Percentiles rank a stretch among this genome's conserved stretches.
phyloP scores from a whole-genome alignment of 2,329 filamentous ascomycete species.

The Colletotrichum zoysiae region DNA sequence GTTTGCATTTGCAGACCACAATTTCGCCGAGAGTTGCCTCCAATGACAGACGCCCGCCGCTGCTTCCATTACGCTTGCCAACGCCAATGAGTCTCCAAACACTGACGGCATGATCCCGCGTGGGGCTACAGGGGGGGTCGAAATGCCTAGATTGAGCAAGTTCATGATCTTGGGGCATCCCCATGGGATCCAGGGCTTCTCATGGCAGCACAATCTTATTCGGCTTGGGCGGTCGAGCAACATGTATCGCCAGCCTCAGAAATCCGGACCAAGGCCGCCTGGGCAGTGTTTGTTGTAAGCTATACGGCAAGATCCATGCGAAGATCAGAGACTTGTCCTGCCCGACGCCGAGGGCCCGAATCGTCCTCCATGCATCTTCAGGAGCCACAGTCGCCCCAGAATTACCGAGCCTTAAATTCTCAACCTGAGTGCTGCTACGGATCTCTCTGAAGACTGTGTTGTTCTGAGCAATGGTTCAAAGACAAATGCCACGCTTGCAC shows the following conservation, averaged over 20 bases:
- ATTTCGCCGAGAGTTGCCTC: constrained; percentile 30
- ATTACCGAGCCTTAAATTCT: constrained; percentile 13
- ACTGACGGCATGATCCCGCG: constrained; percentile 28
- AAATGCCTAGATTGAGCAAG: constrained; percentile 22
- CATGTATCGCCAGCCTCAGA: constrained; percentile 23
- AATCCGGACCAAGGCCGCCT: constrained; percentile 11
- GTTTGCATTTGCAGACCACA: constrained; percentile 15
- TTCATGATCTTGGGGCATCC: constrained; percentile 13
- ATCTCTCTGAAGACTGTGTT: constrained; percentile 4
- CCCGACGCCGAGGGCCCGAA: constrained; percentile 17
- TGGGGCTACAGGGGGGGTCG: constrained; percentile 18
- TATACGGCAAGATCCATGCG: constrained; percentile 23
- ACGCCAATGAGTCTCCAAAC: constrained; percentile 13
- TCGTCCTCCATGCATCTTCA: neutral
- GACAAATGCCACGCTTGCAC: neutral
- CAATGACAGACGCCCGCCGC: constrained; percentile 3
- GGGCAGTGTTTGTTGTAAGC: constrained; percentile 3
- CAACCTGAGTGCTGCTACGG: constrained; percentile 14
- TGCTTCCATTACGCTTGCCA: constrained; percentile 27
- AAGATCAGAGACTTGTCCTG: constrained; percentile 28
- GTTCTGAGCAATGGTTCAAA: neutral
- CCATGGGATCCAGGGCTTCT: constrained; percentile 16
- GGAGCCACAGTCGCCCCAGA: neutral
- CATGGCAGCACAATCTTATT: neutral
- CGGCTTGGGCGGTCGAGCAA: constrained; percentile 11